Evolutionary conservation across 176 grass and related monocot genomes (phyloP).

Genomic region (Thinopyrum elongatum): DNA sequence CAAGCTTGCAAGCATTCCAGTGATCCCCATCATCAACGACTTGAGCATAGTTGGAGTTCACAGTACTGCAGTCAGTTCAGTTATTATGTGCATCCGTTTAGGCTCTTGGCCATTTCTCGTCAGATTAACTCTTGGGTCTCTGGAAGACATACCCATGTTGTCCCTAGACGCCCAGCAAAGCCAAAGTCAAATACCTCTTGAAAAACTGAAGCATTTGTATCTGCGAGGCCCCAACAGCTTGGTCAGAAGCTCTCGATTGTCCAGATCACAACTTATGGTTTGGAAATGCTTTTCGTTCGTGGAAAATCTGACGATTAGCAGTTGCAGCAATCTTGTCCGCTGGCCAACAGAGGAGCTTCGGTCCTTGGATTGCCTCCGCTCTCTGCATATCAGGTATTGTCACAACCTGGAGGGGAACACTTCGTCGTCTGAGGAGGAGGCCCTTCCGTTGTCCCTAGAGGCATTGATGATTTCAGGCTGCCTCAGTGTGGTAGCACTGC

Average conservation of each 20-base stretch:
- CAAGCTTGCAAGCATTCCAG: background rate
- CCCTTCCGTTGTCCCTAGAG: background rate
- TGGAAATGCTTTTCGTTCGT: background rate
- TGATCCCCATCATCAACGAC: background rate
- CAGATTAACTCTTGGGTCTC: background rate
- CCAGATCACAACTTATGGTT: background rate
- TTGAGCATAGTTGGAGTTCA: background rate
- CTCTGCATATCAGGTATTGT: rapidly evolving
- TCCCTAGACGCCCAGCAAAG: background rate
- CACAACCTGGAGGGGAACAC: background rate
- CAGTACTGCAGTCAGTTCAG: background rate
- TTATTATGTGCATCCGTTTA: background rate
- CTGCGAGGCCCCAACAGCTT: background rate
- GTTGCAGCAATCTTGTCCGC: background rate
- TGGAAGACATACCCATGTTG: background rate
- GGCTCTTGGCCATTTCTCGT: background rate
- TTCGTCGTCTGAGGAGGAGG: background rate
- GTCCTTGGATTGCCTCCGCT: background rate
- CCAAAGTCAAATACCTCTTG: background rate
- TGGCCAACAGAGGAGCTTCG: background rate
- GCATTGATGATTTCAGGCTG: rapidly evolving
- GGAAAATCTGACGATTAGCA: rapidly evolving
- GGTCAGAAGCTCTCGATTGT: background rate
- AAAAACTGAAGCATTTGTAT: background rate
- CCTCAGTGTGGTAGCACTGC: rapidly evolving